Evolutionary conservation across 2,329 filamentous ascomycete genomes (phyloP), one percentile per base, ranked within the genome.

Genomic region (Coniochaeta sp.): DNA sequence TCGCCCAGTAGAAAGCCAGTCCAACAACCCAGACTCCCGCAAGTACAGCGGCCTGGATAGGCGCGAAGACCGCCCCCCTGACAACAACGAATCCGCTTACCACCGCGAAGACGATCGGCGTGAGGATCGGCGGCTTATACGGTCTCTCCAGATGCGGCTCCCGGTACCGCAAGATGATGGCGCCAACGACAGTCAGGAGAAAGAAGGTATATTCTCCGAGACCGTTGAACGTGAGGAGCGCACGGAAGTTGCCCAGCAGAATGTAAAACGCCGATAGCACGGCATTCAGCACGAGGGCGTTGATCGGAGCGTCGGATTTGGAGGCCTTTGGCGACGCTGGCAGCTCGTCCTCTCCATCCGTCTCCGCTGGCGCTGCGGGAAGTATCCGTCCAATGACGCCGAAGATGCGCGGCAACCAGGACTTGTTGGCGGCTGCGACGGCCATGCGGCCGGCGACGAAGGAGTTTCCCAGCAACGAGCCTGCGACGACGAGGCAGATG

Each of bases 131-230:
- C 0, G 84, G 80, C 67, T 80, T 81, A 65, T 87, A 88, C 0
- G 85, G 84, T 12, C 85, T 71, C 0, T 73, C 65, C 2, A 88
- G 72, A 0, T 72, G 68, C 0, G 84, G 85, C 67, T 87, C 83
- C 1, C 81, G 77, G 59, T 77, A 78, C 14, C 85, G 78, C 50
- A 88, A 70, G 17, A 86, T 71, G 10, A 87, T 73, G 1, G 83
- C 79, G 0, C 84, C 85, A 0, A 86, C 65, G 0, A 87, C 84
- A 0, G 84, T 84, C 32, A 86, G 74, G 66, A 87, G 85, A 72
- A 87, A 87, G 70, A 87, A 88, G 0, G 84, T 80, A 67, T 84
- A 87, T 65, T 85, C 82, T 16, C 81, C 82, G 4, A 85, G 71
- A 0, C 82, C 82, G 58, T 84, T 84, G 64, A 85, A 85, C 0